Evolutionary conservation across 805 yeast genomes (phyloP).

Genomic region (Saturnispora zaruensis): DNA sequence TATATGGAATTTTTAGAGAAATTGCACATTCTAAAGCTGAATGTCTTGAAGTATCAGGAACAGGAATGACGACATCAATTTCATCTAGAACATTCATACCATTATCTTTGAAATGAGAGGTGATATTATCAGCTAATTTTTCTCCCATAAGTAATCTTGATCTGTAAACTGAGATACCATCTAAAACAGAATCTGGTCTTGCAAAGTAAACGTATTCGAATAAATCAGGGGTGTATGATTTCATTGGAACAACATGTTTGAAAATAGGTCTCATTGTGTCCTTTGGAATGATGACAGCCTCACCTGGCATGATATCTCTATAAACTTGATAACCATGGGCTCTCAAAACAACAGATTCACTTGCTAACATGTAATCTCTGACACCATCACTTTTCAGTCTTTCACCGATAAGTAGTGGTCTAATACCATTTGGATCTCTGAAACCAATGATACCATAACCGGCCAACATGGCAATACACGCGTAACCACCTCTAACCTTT

Average conservation of each 20-base stretch:
- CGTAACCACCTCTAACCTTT: slow-evolving; percentile 91
- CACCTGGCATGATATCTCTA: slow-evolving; percentile 88
- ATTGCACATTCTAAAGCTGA: slow-evolving; percentile 91
- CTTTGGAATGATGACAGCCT: slow-evolving; percentile 90
- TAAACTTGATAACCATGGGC: slow-evolving; percentile 80
- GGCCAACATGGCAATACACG: slow-evolving; percentile 90
- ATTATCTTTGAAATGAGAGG: slow-evolving; percentile 29
- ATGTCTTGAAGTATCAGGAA: slow-evolving; percentile 96
- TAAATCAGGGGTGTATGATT: slow-evolving; percentile 84
- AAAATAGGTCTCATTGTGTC: slow-evolving; percentile 63
- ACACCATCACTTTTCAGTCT: slow-evolving; percentile 60
- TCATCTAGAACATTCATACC: slow-evolving; percentile 40
- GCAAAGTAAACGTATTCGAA: slow-evolving; percentile 98
- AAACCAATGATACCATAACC: slow-evolving; percentile 94
- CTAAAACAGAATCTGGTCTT: slow-evolving; percentile 91
- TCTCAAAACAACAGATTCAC: slow-evolving; percentile 88
- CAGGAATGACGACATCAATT: slow-evolving; percentile 94
- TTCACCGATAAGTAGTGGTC: slow-evolving; percentile 86
- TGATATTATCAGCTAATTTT: slow-evolving; percentile 70
- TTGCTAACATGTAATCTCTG: slow-evolving; percentile 86
- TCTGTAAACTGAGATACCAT: slow-evolving; percentile 93
- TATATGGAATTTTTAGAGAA: slow-evolving; percentile 67
- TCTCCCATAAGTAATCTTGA: slow-evolving; percentile 92
- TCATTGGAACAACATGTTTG: slow-evolving; percentile 73
- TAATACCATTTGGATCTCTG: slow-evolving; percentile 94